Base-by-base conservation (phyloP, 805 yeast species). In the Candida anglica region DNA sequence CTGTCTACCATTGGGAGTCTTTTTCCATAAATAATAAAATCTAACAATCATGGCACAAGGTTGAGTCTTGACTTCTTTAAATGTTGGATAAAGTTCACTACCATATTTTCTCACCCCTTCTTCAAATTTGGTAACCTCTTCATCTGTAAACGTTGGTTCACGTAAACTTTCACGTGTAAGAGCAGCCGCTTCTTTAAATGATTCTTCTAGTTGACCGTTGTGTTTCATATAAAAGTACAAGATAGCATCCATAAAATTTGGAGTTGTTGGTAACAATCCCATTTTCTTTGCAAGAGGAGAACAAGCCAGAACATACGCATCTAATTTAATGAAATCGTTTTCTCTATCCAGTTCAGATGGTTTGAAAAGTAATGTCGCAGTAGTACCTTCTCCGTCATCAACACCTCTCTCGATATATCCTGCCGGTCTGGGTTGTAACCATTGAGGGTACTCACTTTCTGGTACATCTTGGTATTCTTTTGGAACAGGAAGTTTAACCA, bases 11-110 rank as follows among this genome's bases (percentile, higher is more conserved):
- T 69, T 69, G 19, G 73, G 63, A 0, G 95, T 82, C 54, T 89
- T 89, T 58, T 89, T 89, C 98, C 98, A 91, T 34, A 86, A 62
- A 48, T 91, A 91, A 50, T 87, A 91, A 53, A 71, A 88, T 37
- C 97, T 61, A 2, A 91, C 98, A 42, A 88, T 68, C 81, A 81
- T 85, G 0, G 89, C 74, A 36, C 78, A 63, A 0, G 87, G 65
- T 46, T 85, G 94, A 0, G 88, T 72, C 19, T 72, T 73, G n/a
- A 91, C 93, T 37, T 72, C 75, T 50, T 79, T 74, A 42, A 52
- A 75, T 0, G 86, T 89, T 0, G 82, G 86, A 51, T 77, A 79
- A 19, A 93, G 60, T 46, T 89, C 95, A 48, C 85, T 79, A 4
- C 96, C 96, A 50, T 73, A 72, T 36, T 74, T 70, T 21, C 65